Base-by-base conservation (phyloP, 2,329 filamentous ascomycete species). In the Didymosphaeria variabile region DNA sequence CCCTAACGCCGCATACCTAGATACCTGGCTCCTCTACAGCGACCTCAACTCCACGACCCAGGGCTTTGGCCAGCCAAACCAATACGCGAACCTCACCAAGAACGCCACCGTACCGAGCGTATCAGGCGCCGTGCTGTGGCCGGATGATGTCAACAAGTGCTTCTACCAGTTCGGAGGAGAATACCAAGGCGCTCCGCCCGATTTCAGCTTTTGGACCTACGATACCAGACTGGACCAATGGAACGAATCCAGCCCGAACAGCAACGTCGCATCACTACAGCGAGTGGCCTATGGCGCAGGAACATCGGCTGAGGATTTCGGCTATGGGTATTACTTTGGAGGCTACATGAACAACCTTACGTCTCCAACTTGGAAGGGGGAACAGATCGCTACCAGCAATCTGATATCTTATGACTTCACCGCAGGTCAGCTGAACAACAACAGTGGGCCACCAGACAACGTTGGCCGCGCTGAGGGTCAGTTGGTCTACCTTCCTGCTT, bases 131-230 rank as follows among this genome's bases (percentile, higher is more conserved):
- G 72, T 83, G 3, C 76, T 90, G 13, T 90, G 87, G 87, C 79
- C 82, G 8, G 88, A 90, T 70, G 79, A 83, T 29, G 80, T 87
- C 42, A 90, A 90, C 76, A 88, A 89, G 70, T 80, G 83, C 46
- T 83, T 90, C 53, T 90, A 88, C 70, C 79, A 87, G 2, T 90
- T 85, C 67, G 88, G 88, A 12, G 88, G 88, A 49, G 85, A 89
- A 63, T 86, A 83, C 60, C 70, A 69, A 40, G 63, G 42, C 45
- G 64, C 79, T 2, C 84, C 86, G 0, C 76, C 79, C 40, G 71
- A 80, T 0, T 84, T 85, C 57, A 76, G 76, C 23, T 81, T 90
- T 31, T 87, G 85, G 76, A 79, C 81, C 5, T 90, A 88, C 74
- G 88, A 90, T 65, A 79, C 84, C 6, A 67, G 88, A 36, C 77